These are phyloP conservation scores for Wallacemonas sp. DNA, from an alignment of 208 protist species.

Conservation along the genomic window DNA sequence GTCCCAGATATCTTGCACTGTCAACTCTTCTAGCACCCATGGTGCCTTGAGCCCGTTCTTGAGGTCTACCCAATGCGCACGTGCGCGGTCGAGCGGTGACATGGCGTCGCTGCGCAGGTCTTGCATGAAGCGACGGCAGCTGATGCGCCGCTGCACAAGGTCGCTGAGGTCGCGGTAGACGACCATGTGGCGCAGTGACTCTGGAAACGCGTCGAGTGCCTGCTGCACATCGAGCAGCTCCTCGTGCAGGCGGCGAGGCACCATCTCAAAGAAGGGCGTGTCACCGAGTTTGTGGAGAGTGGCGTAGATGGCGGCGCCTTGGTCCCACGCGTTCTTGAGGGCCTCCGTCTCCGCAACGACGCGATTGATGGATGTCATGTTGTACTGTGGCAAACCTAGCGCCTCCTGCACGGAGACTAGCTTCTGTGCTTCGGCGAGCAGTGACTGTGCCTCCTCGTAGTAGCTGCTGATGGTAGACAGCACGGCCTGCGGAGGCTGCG, in stretches of 20 bases:
- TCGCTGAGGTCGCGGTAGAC: slow-evolving; percentile 56
- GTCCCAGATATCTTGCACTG: slow-evolving; percentile 87
- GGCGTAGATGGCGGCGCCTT: slow-evolving; percentile 71
- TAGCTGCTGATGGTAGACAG: slow-evolving; percentile 70
- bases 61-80: slow-evolving; percentile 76
- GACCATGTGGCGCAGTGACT: slow-evolving; percentile 30
- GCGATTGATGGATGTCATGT: slow-evolving; percentile 50
- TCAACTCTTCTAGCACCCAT: slow-evolving; percentile 85
- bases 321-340: slow-evolving; percentile 91
- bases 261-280: slow-evolving; percentile 93
- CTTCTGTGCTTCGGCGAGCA: slow-evolving; percentile 75
- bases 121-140: slow-evolving; percentile 74
- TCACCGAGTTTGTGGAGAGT: slow-evolving; percentile 84
- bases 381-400: slow-evolving; percentile 48
- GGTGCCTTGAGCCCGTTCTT: slow-evolving; percentile 90
- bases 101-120: slow-evolving; percentile 95
- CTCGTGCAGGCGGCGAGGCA: slow-evolving; percentile 86
- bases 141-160: slow-evolving; percentile 40
- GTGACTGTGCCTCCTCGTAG: slow-evolving; percentile 55
- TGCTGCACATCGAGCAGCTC: slow-evolving; percentile 63
- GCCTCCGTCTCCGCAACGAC: slow-evolving; percentile 83
- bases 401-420: slow-evolving; percentile 77
- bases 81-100: slow-evolving; percentile 68
- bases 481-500: slow-evolving; percentile 35
- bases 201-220: slow-evolving; percentile 56